Base-by-base conservation (phyloP, 768 basidiomycete genomes). In the Leccinum arenicola region DNA sequence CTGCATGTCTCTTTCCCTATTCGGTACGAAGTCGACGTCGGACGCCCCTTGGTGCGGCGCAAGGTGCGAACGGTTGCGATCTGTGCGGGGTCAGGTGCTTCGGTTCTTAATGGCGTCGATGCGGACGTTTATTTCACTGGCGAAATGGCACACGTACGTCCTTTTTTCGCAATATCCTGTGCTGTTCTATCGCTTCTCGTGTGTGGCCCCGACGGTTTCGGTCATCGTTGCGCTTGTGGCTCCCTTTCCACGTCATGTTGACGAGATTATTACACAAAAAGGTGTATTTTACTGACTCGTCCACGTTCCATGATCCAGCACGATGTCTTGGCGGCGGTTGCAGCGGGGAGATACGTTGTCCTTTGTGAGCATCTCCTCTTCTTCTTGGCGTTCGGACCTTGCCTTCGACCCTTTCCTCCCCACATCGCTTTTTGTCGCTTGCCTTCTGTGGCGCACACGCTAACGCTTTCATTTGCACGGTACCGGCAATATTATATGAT, bases 271-370 rank as follows among this genome's bases (percentile, higher is more conserved):
- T 55, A 49, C 25, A 33, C 51, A 14, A 56, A 48, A 17, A 14
- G 23, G n/a, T n/a, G 40, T n/a, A 50, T 27, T 27, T 47, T 57
- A 12, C 56, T 62, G 58, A 58, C 48, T 50, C 19, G 0, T 36
- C 36, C 45, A 1, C 2, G 59, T 43, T 10, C n/a, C 40, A n/a
- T 10, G n/a, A 43, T 63, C 55, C 71, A 95, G 91, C 95, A 97
- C 73, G 89, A 95, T 59, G 85, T 96, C 55, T 79, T 98, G 45
- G 89, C 91, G 2, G 83, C 91, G 2, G 80, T 92, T 11, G 91
- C 90, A 10, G 73, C 76, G 47, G 91, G 93, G 35, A 85, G 78
- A 66, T 83, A 91, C 69, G 88, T 97, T 69, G 82, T 97, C 62
- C 81, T 97, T 56, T 94, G 94, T 88, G 75, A 78, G 89, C 71